Conservation (phyloP, 2,329 filamentous ascomycete genomes). For the Plectosphaerella sp. region DNA sequence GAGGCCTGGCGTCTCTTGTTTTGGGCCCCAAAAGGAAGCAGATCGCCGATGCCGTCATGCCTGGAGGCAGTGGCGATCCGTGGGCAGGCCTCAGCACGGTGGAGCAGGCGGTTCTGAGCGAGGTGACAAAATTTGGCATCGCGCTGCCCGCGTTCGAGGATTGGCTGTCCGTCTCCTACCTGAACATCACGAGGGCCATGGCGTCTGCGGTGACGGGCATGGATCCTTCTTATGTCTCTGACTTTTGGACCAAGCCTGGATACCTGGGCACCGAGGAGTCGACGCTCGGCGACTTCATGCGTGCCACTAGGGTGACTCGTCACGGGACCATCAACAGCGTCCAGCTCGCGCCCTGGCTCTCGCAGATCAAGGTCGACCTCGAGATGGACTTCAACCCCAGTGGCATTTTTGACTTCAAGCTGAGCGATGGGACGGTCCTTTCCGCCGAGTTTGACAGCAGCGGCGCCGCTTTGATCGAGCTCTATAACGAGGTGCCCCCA, state of each 20-base stretch:
- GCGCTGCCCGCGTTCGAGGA: conserved; percentile 8
- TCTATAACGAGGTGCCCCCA: not conserved
- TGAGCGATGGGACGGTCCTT: not conserved
- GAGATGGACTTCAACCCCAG: not conserved
- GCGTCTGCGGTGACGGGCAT: not conserved
- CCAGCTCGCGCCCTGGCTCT: not conserved
- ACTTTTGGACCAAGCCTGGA: conserved; percentile 13
- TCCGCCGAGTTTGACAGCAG: not conserved
- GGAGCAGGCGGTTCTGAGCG: conserved; percentile 1
- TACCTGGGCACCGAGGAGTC: conserved; percentile 10
- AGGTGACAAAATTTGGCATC: conserved; percentile 7
- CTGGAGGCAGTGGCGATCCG: conserved; percentile 8
- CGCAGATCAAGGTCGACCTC: not conserved
- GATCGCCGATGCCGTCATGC: conserved; percentile 6
- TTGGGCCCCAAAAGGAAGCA: conserved; percentile 1
- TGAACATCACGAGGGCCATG: not conserved
- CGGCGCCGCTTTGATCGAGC: not conserved
- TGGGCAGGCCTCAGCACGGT: not conserved
- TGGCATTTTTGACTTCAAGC: not conserved
- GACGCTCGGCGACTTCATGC: conserved; percentile 7
- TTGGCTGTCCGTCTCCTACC: conserved; percentile 1
- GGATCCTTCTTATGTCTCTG: conserved; percentile 10
- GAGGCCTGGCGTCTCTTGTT: conserved; percentile 7
- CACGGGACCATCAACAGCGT: not conserved
- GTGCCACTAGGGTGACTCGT: not conserved